phyloP scores from a whole-genome alignment of 768 basidiomycete genomes.

The Exidia glandulosa region DNA sequence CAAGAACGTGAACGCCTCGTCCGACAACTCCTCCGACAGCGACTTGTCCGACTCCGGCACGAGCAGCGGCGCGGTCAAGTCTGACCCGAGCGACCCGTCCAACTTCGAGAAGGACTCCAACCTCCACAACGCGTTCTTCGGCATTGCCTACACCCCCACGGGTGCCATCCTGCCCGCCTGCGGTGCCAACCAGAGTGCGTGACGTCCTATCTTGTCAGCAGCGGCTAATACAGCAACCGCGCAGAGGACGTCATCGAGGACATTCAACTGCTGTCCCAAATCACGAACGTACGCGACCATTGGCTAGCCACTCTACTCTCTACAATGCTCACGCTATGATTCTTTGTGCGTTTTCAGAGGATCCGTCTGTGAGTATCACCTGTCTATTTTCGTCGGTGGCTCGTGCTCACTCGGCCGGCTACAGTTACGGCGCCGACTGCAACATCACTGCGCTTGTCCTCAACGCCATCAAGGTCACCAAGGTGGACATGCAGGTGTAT shows the following conservation, averaged over 20 bases:
- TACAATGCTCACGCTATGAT: conserved; percentile 1
- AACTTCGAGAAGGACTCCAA: conserved; percentile 58
- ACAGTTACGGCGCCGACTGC: conserved; percentile 20
- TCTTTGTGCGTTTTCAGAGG: conserved; percentile 23
- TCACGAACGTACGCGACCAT: conserved; percentile 41
- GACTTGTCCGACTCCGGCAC: background rate
- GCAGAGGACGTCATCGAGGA: conserved; percentile 52
- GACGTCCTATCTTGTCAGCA: background rate
- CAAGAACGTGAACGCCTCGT: conserved; percentile 10
- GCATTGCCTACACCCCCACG: conserved; percentile 75
- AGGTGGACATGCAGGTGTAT: conserved; percentile 75
- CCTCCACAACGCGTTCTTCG: conserved; percentile 70
- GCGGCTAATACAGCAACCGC: background rate
- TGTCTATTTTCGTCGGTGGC: conserved; percentile 3
- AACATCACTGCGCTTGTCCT: conserved; percentile 37
- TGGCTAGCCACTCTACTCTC: background rate
- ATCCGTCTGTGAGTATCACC: conserved; percentile 71
- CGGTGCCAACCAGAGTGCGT: conserved; percentile 36
- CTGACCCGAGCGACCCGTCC: conserved; percentile 60
- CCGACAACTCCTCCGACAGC: conserved; percentile 5
- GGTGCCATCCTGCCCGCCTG: conserved; percentile 65
- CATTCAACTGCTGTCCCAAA: conserved; percentile 74
- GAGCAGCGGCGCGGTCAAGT: conserved; percentile 9
- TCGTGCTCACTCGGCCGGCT: background rate
- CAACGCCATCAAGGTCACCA: conserved; percentile 82